Conservation (phyloP, 345 rosid genomes). For the Sisymbrium irio region DNA sequence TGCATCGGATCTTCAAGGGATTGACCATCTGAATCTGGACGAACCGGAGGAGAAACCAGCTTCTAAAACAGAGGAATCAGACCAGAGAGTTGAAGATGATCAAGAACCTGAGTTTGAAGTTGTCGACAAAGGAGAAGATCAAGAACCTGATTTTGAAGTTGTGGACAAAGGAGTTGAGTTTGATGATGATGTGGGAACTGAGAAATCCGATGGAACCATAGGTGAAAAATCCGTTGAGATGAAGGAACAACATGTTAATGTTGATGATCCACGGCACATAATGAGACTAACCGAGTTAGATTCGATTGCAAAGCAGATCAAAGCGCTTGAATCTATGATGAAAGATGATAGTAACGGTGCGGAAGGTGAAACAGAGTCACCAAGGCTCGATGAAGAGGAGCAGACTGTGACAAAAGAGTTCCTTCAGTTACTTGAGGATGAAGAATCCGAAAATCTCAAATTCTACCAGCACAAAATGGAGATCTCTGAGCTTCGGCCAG, state of each 20-base stretch:
- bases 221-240: constrained; percentile 49
- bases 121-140: constrained; percentile 64
- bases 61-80: constrained; percentile 49
- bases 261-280: constrained; percentile 60
- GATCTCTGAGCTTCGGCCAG: constrained; percentile 43
- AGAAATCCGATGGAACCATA: constrained; percentile 44
- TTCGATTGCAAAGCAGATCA: constrained; percentile 85
- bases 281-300: constrained; percentile 72
- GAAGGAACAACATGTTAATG: constrained; percentile 49
- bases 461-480: constrained; percentile 47
- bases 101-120: constrained; percentile 78
- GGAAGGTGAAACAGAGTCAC: constrained; percentile 55
- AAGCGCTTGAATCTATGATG: constrained; percentile 90
- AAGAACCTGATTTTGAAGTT: constrained; percentile 70
- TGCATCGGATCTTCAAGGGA: constrained; percentile 57
- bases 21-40: constrained; percentile 86
- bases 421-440: constrained; percentile 80
- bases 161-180: constrained; percentile 92
- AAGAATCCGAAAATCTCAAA: constrained; percentile 42
- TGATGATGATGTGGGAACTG: constrained; percentile 47
- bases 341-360: constrained; percentile 42
- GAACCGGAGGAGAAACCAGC: constrained; percentile 55
- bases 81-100: constrained; percentile 48
- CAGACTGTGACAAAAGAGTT: constrained; percentile 81
- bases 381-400: constrained; percentile 74